Evolutionary conservation across 306 rosid genomes (phyloP), one percentile per base, ranked within the genome.

Genomic region (Sechiopsis laciniata): DNA sequence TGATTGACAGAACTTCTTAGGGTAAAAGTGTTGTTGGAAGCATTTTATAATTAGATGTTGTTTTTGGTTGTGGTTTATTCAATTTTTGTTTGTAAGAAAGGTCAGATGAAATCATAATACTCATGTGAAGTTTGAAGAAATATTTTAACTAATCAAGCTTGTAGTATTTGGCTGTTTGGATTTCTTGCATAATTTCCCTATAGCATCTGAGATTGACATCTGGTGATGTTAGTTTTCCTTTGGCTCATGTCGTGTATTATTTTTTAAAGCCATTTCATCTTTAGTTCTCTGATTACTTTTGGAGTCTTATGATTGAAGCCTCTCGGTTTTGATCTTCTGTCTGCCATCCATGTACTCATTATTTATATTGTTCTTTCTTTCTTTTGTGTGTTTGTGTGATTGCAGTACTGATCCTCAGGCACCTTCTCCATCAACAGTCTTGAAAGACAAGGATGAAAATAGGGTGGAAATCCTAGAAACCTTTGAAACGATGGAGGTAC

Each of bases 381-480:
- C 9, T 57, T 57, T 11, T 64, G 71, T 10, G 71, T 64, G 68
- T 13, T 14, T 67, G 54, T 53, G 19, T 61, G 74, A 52, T 78
- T 68, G 74, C 80, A 85, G 88, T 72, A 79, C 78, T 35, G 75
- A 77, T 76, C 85, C 76, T 75, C 86, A 68, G 73, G 79, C 64
- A 12, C 78, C 88, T 50, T 46, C 65, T 35, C 89, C 57, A 71
- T 73, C 51, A 21, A 65, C 75, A 3, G 71, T 74, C 56, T 79
- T 29, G 74, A 81, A 82, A 82, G 77, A 50, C 21, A 64, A 75
- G 35, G 85, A 83, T 79, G 95, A 71, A 78, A 77, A 29, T 76
- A 60, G 58, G 64, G 87, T 86, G 63, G 96, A 78, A 82, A 80
- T 81, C 57, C 69, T 78, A 42, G 82, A 69, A 82, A 74, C 80